These are phyloP conservation scores for Aaosphaeria pasadenensis DNA, from an alignment of 2,329 filamentous ascomycete species.

Conservation along the genomic window DNA sequence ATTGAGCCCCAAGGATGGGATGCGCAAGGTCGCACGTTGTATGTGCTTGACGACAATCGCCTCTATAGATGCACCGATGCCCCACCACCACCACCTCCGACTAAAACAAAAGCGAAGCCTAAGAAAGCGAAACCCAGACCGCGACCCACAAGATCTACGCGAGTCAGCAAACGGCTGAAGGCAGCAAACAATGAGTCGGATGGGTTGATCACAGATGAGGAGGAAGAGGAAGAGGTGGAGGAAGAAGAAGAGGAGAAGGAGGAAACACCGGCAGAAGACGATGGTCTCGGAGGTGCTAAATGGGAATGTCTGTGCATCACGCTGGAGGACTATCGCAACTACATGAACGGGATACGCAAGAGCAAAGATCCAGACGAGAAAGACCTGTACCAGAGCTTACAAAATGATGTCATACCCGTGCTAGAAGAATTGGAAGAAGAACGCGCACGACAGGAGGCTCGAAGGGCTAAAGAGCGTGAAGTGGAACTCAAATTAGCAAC, in stretches of 20 bases:
- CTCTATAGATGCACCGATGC: constrained; percentile 85
- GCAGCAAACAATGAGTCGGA: constrained; percentile 46
- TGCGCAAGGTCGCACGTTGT: constrained; percentile 79
- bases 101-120: constrained; percentile 49
- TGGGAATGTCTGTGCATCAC: constrained; percentile 93
- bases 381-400: constrained; percentile 66
- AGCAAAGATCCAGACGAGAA: constrained; percentile 85
- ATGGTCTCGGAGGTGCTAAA: constrained; percentile 70
- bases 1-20: constrained; percentile 90
- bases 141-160: constrained; percentile 54
- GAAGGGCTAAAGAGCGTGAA: constrained; percentile 75
- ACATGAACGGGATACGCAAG: constrained; percentile 69
- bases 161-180: constrained; percentile 72
- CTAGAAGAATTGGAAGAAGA: constrained; percentile 72
- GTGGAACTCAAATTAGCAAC: constrained; percentile 85
- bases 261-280: constrained; percentile 37
- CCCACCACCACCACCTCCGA: constrained; percentile 49
- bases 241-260: constrained; percentile 8
- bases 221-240: constrained; percentile 34
- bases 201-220: constrained; percentile 42
- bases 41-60: constrained; percentile 88
- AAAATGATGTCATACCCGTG: constrained; percentile 77
- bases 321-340: constrained; percentile 69
- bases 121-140: constrained; percentile 55
- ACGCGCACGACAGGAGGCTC: constrained; percentile 68